A percentile compares a stretch with the other conserved stretches of the same genome.
Evolutionary conservation across 2,329 filamentous ascomycete species (phyloP).

Genomic region (Colletotrichum siamense): DNA sequence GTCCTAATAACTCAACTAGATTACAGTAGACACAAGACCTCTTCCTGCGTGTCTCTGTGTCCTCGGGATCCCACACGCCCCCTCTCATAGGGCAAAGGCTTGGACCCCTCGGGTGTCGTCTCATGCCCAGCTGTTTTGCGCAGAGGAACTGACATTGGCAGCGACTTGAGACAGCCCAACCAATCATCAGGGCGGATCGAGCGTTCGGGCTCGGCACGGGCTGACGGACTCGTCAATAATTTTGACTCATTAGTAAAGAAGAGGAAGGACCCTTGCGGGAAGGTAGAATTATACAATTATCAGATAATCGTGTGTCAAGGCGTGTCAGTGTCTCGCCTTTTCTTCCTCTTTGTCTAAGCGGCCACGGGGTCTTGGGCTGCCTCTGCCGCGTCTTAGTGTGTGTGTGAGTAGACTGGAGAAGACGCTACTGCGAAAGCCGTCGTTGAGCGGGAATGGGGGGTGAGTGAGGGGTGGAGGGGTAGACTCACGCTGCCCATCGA

Average conservation of each 20-base stretch:
- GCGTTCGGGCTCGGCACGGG: neutral
- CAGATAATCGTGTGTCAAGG: neutral
- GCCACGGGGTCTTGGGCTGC: neutral
- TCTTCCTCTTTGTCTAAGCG: neutral
- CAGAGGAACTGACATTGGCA: neutral
- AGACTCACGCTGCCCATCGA: slow-evolving; percentile 9
- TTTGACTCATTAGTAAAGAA: neutral
- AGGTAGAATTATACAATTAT: neutral
- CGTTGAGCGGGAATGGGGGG: neutral
- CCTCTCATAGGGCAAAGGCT: neutral
- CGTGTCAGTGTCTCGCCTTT: neutral
- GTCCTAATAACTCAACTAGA: neutral
- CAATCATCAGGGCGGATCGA: slow-evolving; percentile 16
- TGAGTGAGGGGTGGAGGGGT: neutral
- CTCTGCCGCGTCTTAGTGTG: neutral
- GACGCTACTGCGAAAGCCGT: neutral
- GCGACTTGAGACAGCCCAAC: neutral
- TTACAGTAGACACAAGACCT: neutral
- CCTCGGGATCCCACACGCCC: neutral
- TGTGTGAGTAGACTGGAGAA: neutral
- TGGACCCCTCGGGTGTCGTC: slow-evolving; percentile 4
- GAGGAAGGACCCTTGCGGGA: slow-evolving; percentile 2
- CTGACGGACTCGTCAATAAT: neutral
- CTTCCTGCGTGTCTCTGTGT: neutral
- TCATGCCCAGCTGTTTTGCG: neutral